Conservation (phyloP, 306 rosid species). For the Trichosanthes cucumerina region DNA sequence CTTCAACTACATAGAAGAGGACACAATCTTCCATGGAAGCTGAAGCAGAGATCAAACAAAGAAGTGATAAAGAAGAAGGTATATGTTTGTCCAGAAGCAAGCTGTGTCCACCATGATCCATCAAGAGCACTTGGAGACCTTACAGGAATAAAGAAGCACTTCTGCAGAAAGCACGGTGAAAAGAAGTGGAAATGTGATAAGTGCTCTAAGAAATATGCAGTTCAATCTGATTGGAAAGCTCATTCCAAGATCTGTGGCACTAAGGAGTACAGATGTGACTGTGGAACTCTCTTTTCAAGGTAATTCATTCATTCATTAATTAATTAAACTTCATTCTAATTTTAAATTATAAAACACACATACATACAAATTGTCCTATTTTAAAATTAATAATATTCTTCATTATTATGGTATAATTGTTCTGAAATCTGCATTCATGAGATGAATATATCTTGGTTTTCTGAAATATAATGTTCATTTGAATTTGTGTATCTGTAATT, state of each 20-base stretch:
- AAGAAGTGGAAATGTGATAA: slow-evolving; percentile 24
- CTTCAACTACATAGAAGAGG: slow-evolving; percentile 18
- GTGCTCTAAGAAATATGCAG: slow-evolving; percentile 21
- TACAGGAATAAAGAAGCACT: slow-evolving; percentile 20
- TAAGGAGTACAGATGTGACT: slow-evolving; percentile 17
- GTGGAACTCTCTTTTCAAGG: slow-evolving; percentile 22
- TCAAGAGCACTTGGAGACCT: slow-evolving; percentile 17
- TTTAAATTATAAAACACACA: no score
- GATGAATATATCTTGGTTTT: neutral
- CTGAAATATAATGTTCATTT: neutral
- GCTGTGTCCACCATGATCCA: slow-evolving; percentile 20
- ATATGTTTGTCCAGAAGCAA: slow-evolving; percentile 14
- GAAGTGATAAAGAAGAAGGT: slow-evolving; percentile 22
- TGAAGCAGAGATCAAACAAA: slow-evolving; percentile 16
- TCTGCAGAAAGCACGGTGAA: slow-evolving; percentile 19
- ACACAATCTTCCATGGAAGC: slow-evolving; percentile 21
- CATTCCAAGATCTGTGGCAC: slow-evolving; percentile 23
- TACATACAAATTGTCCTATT: no score
- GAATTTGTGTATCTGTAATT: neutral
- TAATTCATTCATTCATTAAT: no score
- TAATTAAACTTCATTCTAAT: no score
- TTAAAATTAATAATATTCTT: neutral
- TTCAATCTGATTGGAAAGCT: slow-evolving; percentile 25
- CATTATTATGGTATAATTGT: neutral
- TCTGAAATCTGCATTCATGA: neutral